phyloP scores from a whole-genome alignment of 2,329 filamentous ascomycete genomes.

The Fusarium ramigenum region DNA sequence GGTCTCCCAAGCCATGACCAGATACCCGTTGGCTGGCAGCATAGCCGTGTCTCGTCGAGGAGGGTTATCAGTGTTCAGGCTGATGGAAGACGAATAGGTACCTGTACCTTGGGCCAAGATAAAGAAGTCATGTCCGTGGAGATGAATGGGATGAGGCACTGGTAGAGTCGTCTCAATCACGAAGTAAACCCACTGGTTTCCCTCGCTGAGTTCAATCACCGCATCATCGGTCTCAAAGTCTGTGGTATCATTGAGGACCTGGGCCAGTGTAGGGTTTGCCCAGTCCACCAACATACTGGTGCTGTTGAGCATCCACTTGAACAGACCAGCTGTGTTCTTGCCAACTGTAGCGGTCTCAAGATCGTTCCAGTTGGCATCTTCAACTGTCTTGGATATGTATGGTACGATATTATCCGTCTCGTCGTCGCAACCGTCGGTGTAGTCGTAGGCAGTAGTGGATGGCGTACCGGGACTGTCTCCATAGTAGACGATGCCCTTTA shows the following conservation, averaged over 20 bases:
- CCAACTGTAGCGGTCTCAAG: slow-evolving; percentile 6
- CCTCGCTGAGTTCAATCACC: slow-evolving; percentile 42
- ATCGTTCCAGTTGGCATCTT: slow-evolving; percentile 35
- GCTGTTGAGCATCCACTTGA: slow-evolving; percentile 18
- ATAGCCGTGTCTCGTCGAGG: slow-evolving; percentile 62
- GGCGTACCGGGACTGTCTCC: slow-evolving; percentile 34
- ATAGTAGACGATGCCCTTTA: slow-evolving; percentile 60
- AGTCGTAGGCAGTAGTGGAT: slow-evolving; percentile 12
- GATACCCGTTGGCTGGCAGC: slow-evolving; percentile 54
- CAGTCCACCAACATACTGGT: slow-evolving; percentile 13
- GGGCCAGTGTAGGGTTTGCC: slow-evolving; percentile 1
- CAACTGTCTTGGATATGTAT: slow-evolving; percentile 47
- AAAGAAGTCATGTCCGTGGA: slow-evolving; percentile 50
- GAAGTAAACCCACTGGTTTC: slow-evolving; percentile 45
- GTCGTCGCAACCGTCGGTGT: slow-evolving; percentile 46
- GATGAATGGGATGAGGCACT: slow-evolving; percentile 49
- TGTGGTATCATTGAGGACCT: background rate
- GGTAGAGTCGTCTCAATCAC: slow-evolving; percentile 38
- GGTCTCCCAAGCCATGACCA: slow-evolving; percentile 60
- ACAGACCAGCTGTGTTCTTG: background rate
- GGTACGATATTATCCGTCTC: slow-evolving; percentile 50
- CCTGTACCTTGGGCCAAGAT: slow-evolving; percentile 41
- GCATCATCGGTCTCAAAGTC: slow-evolving; percentile 15
- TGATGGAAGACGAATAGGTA: background rate
- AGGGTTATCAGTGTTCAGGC: slow-evolving; percentile 51